Percentiles rank a stretch among this genome's conserved stretches.
phyloP scores from a whole-genome alignment of 1,139 yeast species.

The Debaryomyces nepalensis region DNA sequence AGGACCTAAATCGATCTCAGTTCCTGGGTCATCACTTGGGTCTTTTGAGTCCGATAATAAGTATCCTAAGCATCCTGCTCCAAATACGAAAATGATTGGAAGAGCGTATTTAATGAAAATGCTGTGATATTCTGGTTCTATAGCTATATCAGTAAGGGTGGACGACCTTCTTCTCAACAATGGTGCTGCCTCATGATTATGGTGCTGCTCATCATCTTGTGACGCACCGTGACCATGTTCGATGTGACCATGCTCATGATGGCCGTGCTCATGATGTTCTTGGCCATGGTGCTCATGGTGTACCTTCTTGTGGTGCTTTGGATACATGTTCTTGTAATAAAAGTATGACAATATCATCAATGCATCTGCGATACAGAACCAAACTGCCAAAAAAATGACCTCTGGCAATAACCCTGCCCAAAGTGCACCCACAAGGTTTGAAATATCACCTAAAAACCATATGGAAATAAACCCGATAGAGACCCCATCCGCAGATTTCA shows the following conservation, averaged over 20 bases:
- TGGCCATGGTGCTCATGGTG: constrained; percentile 14
- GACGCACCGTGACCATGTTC: background rate
- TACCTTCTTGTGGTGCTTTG: constrained; percentile 32
- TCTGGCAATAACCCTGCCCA: constrained; percentile 77
- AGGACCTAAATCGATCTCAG: constrained; percentile 55
- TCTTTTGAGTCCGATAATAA: constrained; percentile 47
- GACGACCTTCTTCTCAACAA: constrained; percentile 46
- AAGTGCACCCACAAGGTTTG: constrained; percentile 68
- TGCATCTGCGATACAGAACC: constrained; percentile 75
- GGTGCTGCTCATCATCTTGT: constrained; percentile 12
- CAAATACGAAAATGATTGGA: constrained; percentile 67
- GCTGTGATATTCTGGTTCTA: constrained; percentile 49
- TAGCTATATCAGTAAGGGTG: constrained; percentile 48
- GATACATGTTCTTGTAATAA: constrained; percentile 56
- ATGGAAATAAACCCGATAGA: constrained; percentile 69
- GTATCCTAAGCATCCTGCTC: constrained; percentile 70
- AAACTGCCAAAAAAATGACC: constrained; percentile 68
- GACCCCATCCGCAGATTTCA: constrained; percentile 79
- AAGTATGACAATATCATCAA: constrained; percentile 64
- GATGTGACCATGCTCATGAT: constrained; percentile 12
- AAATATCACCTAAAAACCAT: constrained; percentile 77
- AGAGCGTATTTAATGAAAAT: constrained; percentile 56
- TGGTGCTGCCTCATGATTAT: constrained; percentile 23
- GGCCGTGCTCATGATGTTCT: constrained; percentile 9
- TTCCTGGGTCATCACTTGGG: constrained; percentile 18